Evolutionary conservation across 768 basidiomycete genomes (phyloP).

Genomic region (Lactarius evosmus): DNA sequence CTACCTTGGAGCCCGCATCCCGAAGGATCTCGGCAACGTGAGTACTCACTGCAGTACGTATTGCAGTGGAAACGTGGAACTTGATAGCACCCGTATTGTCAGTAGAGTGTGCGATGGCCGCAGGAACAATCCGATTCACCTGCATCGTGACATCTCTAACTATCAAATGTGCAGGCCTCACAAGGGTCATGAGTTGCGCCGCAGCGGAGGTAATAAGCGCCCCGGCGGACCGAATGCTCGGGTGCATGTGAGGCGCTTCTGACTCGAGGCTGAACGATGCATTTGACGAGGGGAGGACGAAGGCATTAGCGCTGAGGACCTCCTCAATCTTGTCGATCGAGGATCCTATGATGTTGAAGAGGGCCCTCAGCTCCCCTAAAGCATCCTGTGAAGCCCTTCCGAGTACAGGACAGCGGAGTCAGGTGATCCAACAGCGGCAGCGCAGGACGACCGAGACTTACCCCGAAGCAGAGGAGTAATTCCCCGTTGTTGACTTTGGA

Average conservation of each 20-base stretch:
- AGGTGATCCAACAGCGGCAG: not conserved
- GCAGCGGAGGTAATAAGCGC: not conserved
- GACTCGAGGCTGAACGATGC: not conserved
- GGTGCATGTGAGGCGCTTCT: not conserved
- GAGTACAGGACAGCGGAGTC: not conserved
- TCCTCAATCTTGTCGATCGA: not conserved
- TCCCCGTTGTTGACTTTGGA: not conserved
- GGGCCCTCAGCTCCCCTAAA: not conserved
- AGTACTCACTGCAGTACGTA: not conserved
- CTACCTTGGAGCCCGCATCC: not conserved
- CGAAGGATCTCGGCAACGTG: not conserved
- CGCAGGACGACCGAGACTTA: not conserved
- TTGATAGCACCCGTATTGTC: not conserved
- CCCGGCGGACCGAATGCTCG: not conserved
- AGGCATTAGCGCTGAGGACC: not conserved
- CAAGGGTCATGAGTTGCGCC: not conserved
- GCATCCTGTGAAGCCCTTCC: not conserved
- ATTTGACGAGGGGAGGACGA: not conserved
- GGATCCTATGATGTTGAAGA: slow-evolving; percentile 4
- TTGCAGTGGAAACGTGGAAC: not conserved
- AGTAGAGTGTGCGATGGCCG: not conserved
- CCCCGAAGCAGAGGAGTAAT: not conserved
- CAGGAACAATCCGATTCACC: not conserved
- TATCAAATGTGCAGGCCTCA: not conserved
- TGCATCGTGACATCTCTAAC: not conserved